A percentile compares a stretch with the other conserved stretches of the same genome.
phyloP scores from a whole-genome alignment of 2,329 filamentous ascomycete genomes.

The Chrysosporium queenslandicum region DNA sequence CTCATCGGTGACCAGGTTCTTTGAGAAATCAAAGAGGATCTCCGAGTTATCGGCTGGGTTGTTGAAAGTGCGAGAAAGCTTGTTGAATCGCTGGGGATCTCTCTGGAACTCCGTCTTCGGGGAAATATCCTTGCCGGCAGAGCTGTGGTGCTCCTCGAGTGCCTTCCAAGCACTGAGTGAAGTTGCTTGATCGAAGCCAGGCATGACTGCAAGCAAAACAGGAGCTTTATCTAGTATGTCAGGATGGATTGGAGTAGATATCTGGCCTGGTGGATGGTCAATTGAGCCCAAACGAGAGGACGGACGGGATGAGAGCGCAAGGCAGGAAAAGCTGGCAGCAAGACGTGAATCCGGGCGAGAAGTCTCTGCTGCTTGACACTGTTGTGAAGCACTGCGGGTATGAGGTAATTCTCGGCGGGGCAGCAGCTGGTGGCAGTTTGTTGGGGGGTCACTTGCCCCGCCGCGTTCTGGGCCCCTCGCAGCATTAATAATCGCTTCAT shows the following conservation, averaged over 20 bases:
- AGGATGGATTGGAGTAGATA: not conserved
- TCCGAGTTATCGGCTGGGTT: constrained; percentile 69
- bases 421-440: not conserved
- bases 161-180: constrained; percentile 79
- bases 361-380: not conserved
- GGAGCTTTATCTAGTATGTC: not conserved
- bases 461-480: not conserved
- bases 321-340: not conserved
- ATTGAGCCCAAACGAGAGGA: not conserved
- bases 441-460: not conserved
- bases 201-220: constrained; percentile 9
- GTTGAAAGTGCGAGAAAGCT: constrained; percentile 77
- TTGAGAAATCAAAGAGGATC: constrained; percentile 96
- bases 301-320: not conserved
- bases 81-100: constrained; percentile 78
- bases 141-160: constrained; percentile 82
- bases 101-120: constrained; percentile 87
- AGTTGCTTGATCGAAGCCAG: constrained; percentile 53
- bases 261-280: not conserved
- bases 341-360: not conserved
- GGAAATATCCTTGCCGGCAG: constrained; percentile 76
- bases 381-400: constrained; percentile 2
- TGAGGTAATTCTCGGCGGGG: constrained; percentile 7
- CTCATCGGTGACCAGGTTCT: constrained; percentile 95
- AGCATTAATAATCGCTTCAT: not conserved